Percentiles rank a stretch among this genome's conserved stretches.
Evolutionary conservation across 225 moss, liverwort and hornwort species (phyloP).

Genomic region (Straminergon stramineum): DNA sequence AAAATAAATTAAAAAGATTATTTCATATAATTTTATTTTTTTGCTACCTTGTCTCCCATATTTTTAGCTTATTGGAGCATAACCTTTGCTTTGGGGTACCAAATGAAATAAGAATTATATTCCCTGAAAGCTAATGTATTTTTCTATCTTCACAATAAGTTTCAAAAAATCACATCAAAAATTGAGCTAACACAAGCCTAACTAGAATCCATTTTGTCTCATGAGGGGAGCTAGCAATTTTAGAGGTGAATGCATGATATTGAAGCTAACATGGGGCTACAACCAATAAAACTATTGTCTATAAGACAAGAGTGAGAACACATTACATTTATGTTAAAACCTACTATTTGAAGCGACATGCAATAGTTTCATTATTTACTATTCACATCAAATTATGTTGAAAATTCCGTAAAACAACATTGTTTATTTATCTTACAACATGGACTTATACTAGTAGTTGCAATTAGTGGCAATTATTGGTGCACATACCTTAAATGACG

Average conservation of each 20-base stretch:
- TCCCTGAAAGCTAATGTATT: accelerated
- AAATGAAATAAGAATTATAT: neutral
- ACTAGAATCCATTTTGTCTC: neutral
- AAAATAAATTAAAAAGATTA: neutral
- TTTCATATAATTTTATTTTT: neutral
- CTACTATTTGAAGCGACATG: neutral
- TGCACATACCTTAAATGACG: too few species aligned
- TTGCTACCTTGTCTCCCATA: accelerated
- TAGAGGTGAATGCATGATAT: neutral
- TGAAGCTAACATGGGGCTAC: neutral
- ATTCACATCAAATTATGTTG: neutral
- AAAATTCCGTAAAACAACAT: accelerated
- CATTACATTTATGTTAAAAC: accelerated
- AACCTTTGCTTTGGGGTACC: accelerated
- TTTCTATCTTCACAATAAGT: neutral
- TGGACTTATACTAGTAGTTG: neutral
- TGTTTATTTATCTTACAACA: neutral
- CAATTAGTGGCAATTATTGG: neutral
- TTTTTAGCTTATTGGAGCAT: neutral
- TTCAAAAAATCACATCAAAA: neutral
- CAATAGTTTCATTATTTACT: neutral
- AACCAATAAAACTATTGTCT: accelerated
- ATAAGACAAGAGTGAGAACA: neutral
- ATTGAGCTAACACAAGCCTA: neutral
- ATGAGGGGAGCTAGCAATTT: accelerated